These are phyloP conservation scores for Saccharomyces hybrid DNA, from an alignment of 1,139 yeast genomes.

Conservation along the genomic window DNA sequence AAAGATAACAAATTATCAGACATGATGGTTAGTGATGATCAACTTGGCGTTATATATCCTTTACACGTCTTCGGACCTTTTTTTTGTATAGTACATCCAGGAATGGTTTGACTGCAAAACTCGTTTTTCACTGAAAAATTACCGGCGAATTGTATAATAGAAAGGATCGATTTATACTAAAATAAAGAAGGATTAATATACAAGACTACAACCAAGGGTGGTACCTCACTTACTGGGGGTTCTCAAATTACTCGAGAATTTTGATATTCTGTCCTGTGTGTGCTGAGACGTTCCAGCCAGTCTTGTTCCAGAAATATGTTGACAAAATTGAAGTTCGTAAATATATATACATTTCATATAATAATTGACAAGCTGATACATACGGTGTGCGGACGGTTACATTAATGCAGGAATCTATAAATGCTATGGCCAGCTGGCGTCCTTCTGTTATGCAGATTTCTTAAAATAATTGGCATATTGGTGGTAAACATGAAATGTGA, in stretches of 20 bases:
- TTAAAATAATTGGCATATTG: constrained; percentile 1
- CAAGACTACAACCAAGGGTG: not conserved
- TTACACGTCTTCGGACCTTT: not conserved
- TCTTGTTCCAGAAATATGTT: not conserved
- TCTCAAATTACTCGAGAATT: not conserved
- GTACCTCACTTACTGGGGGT: not conserved
- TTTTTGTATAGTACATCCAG: not conserved
- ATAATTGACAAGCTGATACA: not conserved
- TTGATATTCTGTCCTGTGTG: not conserved
- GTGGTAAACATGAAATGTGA: not conserved
- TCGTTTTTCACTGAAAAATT: not conserved
- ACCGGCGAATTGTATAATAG: not conserved
- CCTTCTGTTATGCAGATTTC: not conserved
- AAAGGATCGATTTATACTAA: not conserved
- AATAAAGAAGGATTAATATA: not conserved
- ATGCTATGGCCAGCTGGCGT: not conserved
- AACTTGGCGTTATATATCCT: not conserved
- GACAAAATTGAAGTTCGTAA: not conserved
- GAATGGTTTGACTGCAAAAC: not conserved
- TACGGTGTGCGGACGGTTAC: not conserved
- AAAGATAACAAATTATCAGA: constrained; percentile 6
- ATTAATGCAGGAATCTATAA: not conserved
- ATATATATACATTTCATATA: not conserved
- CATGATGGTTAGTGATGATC: not conserved
- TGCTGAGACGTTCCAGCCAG: not conserved